These are phyloP conservation scores for Talaromyces ruber DNA, from an alignment of 495 filamentous ascomycete species.

Conservation along the genomic window DNA sequence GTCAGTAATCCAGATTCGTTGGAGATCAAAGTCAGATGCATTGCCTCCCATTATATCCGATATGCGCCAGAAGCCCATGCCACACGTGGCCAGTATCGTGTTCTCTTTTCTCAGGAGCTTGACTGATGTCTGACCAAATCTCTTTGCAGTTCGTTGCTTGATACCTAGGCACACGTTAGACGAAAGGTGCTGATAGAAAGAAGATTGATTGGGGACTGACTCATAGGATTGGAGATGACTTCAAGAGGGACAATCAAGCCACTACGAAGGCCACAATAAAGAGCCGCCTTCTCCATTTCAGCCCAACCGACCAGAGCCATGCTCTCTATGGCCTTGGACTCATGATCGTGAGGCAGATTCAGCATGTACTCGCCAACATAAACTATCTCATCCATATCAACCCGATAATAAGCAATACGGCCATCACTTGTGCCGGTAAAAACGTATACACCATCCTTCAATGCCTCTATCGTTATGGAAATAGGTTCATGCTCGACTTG, in stretches of 20 bases:
- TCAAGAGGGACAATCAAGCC: slow-evolving; percentile 32
- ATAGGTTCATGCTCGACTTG: slow-evolving; percentile 24
- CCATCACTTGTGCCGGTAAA: slow-evolving; percentile 31
- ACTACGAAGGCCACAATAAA: slow-evolving; percentile 37
- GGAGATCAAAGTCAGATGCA: slow-evolving; percentile 17
- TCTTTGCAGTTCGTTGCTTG: slow-evolving; percentile 17
- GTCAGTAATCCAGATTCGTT: slow-evolving; percentile 36
- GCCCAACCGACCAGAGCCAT: slow-evolving; percentile 17
- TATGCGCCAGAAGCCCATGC: slow-evolving; percentile 31
- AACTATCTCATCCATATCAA: slow-evolving; percentile 13
- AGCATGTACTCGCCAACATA: slow-evolving; percentile 15
- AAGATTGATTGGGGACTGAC: slow-evolving; percentile 13
- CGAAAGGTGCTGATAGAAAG: background rate
- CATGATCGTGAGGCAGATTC: slow-evolving; percentile 13
- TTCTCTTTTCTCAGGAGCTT: slow-evolving; percentile 21
- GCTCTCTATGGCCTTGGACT: slow-evolving; percentile 32
- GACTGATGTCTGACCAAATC: slow-evolving; percentile 30
- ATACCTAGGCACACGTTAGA: slow-evolving; percentile 15
- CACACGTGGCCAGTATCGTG: slow-evolving; percentile 28
- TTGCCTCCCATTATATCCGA: slow-evolving; percentile 17
- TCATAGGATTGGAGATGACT: slow-evolving; percentile 15
- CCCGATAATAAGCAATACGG: slow-evolving; percentile 20
- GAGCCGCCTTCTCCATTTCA: slow-evolving; percentile 8
- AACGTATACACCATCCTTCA: slow-evolving; percentile 18
- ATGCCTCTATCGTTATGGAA: slow-evolving; percentile 23